phyloP scores from a whole-genome alignment of 768 basidiomycete genomes.

The Boletus sp. region DNA sequence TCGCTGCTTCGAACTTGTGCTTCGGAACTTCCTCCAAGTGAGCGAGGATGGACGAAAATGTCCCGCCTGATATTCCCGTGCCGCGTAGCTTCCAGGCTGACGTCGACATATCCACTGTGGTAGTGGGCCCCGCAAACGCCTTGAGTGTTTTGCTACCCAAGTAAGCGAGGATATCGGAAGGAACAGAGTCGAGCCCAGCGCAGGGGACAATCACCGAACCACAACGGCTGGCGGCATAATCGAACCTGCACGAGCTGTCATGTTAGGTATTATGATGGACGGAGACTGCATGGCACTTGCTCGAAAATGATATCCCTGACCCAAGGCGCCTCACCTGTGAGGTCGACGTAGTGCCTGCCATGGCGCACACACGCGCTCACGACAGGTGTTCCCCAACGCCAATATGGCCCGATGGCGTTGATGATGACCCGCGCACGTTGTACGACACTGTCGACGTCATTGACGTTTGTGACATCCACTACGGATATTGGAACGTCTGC shows the following conservation, averaged over 20 bases:
- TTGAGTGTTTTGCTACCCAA: constrained; percentile 70
- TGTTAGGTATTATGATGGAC: constrained; percentile 3
- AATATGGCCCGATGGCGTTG: constrained; percentile 75
- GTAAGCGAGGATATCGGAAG: constrained; percentile 67
- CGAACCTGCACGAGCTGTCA: constrained; percentile 46
- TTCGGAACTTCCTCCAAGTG: constrained; percentile 32
- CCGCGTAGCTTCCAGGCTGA: constrained; percentile 43
- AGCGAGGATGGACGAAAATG: constrained; percentile 36
- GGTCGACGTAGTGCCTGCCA: constrained; percentile 82
- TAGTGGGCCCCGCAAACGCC: constrained; percentile 33
- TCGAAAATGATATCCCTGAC: constrained; percentile 56
- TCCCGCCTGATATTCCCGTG: constrained; percentile 34
- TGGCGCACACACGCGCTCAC: constrained; percentile 74
- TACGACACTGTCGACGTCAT: constrained; percentile 56
- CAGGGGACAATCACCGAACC: constrained; percentile 75
- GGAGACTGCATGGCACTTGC: constrained; percentile 37
- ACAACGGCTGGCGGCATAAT: constrained; percentile 66
- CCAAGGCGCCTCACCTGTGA: constrained; percentile 73
- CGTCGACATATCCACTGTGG: constrained; percentile 51
- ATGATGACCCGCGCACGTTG: constrained; percentile 63
- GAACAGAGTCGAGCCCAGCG: constrained; percentile 76
- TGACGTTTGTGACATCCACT: constrained; percentile 56
- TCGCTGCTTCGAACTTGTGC: constrained; percentile 28
- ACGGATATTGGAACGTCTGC: constrained; percentile 44
- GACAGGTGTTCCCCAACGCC: constrained; percentile 67